Base-by-base conservation (phyloP, 2,329 filamentous ascomycete species). In the Ceratocystis eucalypticola region DNA sequence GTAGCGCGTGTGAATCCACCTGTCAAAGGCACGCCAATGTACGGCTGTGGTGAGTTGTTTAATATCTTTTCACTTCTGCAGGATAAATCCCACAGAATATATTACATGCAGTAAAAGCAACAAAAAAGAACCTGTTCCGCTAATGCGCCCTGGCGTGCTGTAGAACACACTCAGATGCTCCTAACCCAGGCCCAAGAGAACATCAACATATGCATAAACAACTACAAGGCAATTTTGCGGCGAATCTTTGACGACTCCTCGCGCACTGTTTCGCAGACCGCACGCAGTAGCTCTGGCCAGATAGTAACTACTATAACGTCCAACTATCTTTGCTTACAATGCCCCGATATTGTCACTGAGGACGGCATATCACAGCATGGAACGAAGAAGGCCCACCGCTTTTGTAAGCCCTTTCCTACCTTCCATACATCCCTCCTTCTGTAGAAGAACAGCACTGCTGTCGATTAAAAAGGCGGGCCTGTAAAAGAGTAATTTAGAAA, bases 271-370 rank as follows among this genome's bases (percentile, higher is more conserved):
- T 80, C 82, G 30, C 87, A 88, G 74, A 89, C 84, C 5, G 84
- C 81, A 67, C 87, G 83, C 70, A 78, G 77, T 62, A 71, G 78
- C 37, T 83, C 87, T 67, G 81, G 82, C 66, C 77, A 78, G 59
- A 77, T 83, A 61, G 75, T 84, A 69, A 86, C 84, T 8, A 84
- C 82, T 5, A 75, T 88, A 67, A 87, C 85, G 15, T 82, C 85
- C 61, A 88, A 87, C 71, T 89, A 86, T 72, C 80, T 90, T 30
- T 90, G 87, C 71, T 75, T 90, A 62, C 87, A 90, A 75, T 93
- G 89, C 71, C 84, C 87, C 10, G 81, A 79, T 63, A 88, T 88
- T 25, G 82, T 88, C 68, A 83, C 82, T 12, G 82, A 85, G 69
- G 82, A 87, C 64, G 85, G 88, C 69, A 80, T 86, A 64, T 75